Base-by-base conservation (phyloP, 2,329 filamentous ascomycete genomes). In the Sclerotinia borealis region DNA sequence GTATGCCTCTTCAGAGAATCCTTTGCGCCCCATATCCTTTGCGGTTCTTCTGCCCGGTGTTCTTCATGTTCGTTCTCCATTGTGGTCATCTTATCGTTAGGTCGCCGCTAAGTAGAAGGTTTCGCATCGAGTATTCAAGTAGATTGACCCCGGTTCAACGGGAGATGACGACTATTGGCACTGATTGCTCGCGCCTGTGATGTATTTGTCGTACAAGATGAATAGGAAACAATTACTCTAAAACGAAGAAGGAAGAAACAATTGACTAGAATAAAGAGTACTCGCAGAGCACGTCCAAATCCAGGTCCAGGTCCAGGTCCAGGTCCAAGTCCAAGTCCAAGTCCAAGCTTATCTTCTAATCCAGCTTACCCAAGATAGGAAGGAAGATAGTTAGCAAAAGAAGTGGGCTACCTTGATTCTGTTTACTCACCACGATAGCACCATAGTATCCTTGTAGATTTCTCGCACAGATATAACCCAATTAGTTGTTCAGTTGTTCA, bases 1-100 rank as follows among this genome's bases (percentile, higher is more conserved):
- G 67, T 61, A 64, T 67, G 67, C 56, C 63, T 68, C 52, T 60
- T 66, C 61, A 72, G 59, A n/a, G 70, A 69, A 48, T 67, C 66
- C 39, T 58, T 63, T 48, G 70, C 70, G 7, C 69, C 70, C 70
- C 71, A 71, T 17, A 45, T 37, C 19, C 50, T 67, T 54, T 47
- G 41, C 34, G 39, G 47, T 31, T 39, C 36, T 19, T 39, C 54
- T 22, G 31, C 22, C 25, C 58, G 43, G n/a, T 56, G 58, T 31
- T 36, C 41, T 37, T 29, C 50, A 36, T 47, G 36, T 34, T 54
- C 37, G 13, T 47, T 41, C 62, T 60, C 54, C 37, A 50, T 54
- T 41, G 34, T 54, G 1, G 25, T 47, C 29, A 64, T 61, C 61
- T 41, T 51, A 52, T 51, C 37, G 36, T 37, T 62, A 17, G 56